Base-by-base conservation (phyloP, 768 basidiomycete species). In the Hortiboletus campestris region DNA sequence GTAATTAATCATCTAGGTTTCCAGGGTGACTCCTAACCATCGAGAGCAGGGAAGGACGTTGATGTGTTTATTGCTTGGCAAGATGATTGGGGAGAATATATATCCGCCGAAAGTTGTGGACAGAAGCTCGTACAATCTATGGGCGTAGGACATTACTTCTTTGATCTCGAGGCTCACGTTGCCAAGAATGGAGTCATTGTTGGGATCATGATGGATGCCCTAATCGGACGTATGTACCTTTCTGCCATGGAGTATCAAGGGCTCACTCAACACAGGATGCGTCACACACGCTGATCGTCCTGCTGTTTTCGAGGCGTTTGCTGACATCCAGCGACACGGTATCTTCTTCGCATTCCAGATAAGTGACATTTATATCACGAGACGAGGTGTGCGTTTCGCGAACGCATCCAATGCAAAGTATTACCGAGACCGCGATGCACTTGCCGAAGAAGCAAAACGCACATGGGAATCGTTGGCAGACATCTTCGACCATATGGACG, bases 271-370 rank as follows among this genome's bases (percentile, higher is more conserved):
- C 48, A 19, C 35, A 73, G 70, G 67, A 20, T 45, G 45, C 1
- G 39, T 67, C 35, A 63, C 64, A 20, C 46, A 38, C 8, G 56
- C 60, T 9, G 72, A 74, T 56, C 67, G 67, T 29, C 44, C 55
- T 20, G 67, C 60, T 22, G 67, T 72, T 42, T 69, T 57, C 20
- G 63, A 67, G 29, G 71, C 71, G 9, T n/a, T 72, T 17, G 63
- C 67, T 4, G 67, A 72, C 22, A 64, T 72, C n/a, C 71, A 67
- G 51, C 63, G 42, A 35, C 70, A 70, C 17, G 71, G 71, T 31
- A 32, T 72, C 28, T 34, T 55, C 25, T 48, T 72, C 41, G 16
- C 6, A 8, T 57, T 71, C 22, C 19, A 55, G 41, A 51, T 41
- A 22, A n/a, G 38, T 17, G 63, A 67, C 14, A 69, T 74, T 29